These are phyloP conservation scores for Pulicaria dysenterica DNA, from an alignment of 129 eudicot species.

Conservation along the genomic window DNA sequence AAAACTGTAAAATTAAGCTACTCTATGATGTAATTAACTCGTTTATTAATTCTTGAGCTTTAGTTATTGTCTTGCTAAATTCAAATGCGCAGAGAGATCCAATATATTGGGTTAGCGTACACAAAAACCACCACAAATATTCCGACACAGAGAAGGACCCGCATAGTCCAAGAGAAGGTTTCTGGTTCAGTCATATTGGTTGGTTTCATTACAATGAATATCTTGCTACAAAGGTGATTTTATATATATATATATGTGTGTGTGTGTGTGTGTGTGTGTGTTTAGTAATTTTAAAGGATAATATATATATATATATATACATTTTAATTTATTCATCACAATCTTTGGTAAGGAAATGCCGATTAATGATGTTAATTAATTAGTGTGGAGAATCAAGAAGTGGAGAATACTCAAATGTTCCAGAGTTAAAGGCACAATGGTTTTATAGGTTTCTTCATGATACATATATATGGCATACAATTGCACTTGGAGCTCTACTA, in stretches of 20 bases:
- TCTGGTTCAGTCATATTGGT: constrained; percentile 33
- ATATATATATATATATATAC: too few relatives aligned
- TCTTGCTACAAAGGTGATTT: constrained; percentile 22
- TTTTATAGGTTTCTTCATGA: constrained; percentile 31
- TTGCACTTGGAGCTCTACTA: constrained; percentile 9
- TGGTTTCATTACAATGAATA: constrained; percentile 32
- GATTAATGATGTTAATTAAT: neutral
- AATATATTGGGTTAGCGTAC: constrained; percentile 25
- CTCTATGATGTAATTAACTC: neutral
- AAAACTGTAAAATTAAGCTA: too few relatives aligned
- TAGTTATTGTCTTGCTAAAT: neutral
- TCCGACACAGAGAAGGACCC: constrained; percentile 34
- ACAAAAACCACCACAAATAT: constrained; percentile 29
- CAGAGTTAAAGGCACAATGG: constrained; percentile 30
- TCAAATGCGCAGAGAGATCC: constrained; percentile 31
- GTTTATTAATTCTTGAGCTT: neutral
- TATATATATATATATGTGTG: too few relatives aligned
- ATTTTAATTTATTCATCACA: neutral
- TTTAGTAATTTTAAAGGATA: too few relatives aligned
- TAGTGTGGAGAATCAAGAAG: constrained; percentile 34
- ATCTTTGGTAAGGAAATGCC: neutral
- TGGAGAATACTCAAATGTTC: constrained; percentile 22
- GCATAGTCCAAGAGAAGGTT: constrained; percentile 11
- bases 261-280: too few relatives aligned
- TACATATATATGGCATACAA: constrained; percentile 20